Conservation (phyloP, 2,329 filamentous ascomycete genomes). For the Hymenoscyphus occultus region DNA sequence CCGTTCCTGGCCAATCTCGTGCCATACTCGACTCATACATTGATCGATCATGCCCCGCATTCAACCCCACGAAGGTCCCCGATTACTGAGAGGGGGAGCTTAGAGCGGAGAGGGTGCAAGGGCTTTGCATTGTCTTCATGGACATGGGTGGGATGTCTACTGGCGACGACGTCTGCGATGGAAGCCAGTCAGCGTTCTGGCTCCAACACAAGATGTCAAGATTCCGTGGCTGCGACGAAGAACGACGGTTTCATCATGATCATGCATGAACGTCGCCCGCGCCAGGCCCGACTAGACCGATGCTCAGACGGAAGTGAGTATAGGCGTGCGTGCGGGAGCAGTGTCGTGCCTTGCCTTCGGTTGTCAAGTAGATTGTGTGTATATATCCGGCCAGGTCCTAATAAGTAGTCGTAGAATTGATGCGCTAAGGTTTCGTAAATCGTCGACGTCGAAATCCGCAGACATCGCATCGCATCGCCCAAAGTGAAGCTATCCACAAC, state of each 20-base stretch:
- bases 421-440: neutral
- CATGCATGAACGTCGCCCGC: neutral
- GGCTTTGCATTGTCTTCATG: neutral
- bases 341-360: neutral
- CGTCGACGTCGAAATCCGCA: neutral
- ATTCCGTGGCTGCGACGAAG: slow-evolving; percentile 1
- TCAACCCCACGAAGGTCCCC: neutral
- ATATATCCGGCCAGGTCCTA: too few species aligned
- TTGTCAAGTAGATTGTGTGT: neutral
- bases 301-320: too few species aligned
- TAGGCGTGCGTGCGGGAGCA: too few species aligned
- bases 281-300: neutral
- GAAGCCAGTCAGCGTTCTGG: neutral
- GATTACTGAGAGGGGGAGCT: neutral
- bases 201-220: neutral
- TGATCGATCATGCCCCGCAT: neutral
- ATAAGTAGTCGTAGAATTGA: neutral
- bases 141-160: slow-evolving; percentile 1
- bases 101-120: neutral
- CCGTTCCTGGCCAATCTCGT: neutral
- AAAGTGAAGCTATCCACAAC: neutral
- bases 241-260: slow-evolving; percentile 4
- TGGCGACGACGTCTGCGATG: neutral
- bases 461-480: neutral
- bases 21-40: too few species aligned